Percentiles rank a stretch among this genome's conserved stretches.
phyloP scores from a whole-genome alignment of 2,329 filamentous ascomycete genomes.

The Fusarium sp. region DNA sequence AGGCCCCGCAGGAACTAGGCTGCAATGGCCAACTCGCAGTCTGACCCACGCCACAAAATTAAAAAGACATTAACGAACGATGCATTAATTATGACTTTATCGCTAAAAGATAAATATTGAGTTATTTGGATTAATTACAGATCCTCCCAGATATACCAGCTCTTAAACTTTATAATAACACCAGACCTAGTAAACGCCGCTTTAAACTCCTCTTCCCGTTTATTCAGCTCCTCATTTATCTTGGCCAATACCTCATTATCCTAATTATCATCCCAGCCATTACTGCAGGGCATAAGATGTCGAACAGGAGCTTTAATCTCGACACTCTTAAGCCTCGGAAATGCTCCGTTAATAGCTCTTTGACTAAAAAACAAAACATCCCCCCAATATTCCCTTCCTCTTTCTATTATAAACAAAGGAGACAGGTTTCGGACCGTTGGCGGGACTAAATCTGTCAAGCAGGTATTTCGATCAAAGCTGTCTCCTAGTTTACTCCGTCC shows the following conservation, averaged over 20 bases:
- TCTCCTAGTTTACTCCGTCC: fast-evolving
- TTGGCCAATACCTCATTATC: too few relatives aligned
- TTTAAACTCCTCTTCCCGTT: fast-evolving
- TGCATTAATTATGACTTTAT: too few relatives aligned
- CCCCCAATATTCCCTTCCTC: fast-evolving
- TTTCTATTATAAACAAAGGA: fast-evolving
- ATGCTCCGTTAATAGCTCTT: background rate
- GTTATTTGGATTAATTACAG: background rate
- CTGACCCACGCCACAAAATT: too few relatives aligned
- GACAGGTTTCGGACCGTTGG: background rate
- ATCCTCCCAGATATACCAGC: background rate
- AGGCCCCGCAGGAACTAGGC: too few relatives aligned
- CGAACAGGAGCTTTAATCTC: too few relatives aligned
- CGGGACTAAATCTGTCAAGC: background rate
- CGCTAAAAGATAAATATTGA: too few relatives aligned
- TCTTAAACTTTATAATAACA: background rate
- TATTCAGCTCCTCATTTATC: too few relatives aligned
- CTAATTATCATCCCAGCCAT: too few relatives aligned
- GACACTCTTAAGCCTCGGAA: background rate
- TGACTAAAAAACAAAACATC: background rate
- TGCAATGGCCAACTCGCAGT: too few relatives aligned
- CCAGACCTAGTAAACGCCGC: background rate
- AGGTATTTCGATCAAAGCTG: background rate
- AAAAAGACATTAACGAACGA: too few relatives aligned
- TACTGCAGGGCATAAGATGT: too few relatives aligned